Percentiles rank a stretch among this genome's conserved stretches.
Conservation (phyloP, 2,329 filamentous ascomycete species). For the Fusarium lateritium region DNA sequence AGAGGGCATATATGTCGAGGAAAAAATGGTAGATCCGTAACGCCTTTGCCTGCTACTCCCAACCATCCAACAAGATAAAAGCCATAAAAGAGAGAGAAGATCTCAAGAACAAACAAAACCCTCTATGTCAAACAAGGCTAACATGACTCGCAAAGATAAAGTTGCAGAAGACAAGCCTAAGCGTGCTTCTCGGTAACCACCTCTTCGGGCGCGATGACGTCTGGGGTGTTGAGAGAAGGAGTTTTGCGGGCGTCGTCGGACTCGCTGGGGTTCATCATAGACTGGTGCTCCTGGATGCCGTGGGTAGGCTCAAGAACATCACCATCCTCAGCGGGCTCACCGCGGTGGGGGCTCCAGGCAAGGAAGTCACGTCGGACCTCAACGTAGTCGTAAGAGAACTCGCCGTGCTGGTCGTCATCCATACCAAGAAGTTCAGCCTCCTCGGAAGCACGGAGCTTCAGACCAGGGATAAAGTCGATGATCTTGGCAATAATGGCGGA, state of each 20-base stretch:
- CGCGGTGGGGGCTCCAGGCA: conserved; percentile 85
- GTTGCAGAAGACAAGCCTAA: conserved; percentile 10
- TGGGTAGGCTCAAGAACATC: conserved; percentile 75
- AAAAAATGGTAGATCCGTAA: conserved; percentile 36
- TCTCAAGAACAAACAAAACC: conserved; percentile 17
- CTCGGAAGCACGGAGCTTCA: conserved; percentile 84
- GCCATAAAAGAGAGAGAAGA: conserved; percentile 12
- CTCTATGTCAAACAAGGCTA: conserved; percentile 43
- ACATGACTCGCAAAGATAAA: conserved; percentile 27
- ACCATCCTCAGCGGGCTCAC: conserved; percentile 72
- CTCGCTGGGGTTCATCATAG: conserved; percentile 54
- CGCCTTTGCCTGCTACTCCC: conserved; percentile 49
- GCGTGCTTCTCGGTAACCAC: conserved; percentile 34
- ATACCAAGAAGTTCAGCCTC: conserved; percentile 89
- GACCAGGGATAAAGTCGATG: conserved; percentile 82
- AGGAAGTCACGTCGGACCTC: conserved; percentile 91
- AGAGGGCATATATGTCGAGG: conserved; percentile 19
- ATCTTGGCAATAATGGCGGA: conserved; percentile 80
- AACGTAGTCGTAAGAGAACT: conserved; percentile 92
- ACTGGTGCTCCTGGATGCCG: conserved; percentile 77
- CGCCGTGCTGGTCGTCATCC: conserved; percentile 91
- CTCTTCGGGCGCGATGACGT: conserved; percentile 25
- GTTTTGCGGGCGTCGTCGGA: conserved; percentile 49
- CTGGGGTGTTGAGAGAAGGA: conserved; percentile 36
- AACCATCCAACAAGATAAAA: conserved; percentile 27